Conservation (phyloP, 129 eudicot genomes). For the Apium graveolens region DNA sequence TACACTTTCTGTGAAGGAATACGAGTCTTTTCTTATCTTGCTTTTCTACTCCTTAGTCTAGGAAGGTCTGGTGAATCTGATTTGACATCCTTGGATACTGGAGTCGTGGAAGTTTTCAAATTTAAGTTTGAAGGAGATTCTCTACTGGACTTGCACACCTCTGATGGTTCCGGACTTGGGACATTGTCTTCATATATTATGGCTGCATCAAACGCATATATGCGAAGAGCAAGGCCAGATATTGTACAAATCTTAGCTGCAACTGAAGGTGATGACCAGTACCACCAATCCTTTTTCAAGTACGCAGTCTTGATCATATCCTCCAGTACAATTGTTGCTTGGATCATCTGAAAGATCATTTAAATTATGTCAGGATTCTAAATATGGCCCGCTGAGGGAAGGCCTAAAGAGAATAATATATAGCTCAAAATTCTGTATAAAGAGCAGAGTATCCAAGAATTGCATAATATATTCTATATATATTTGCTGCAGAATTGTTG, state of each 20-base stretch:
- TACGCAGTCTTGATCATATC: constrained; percentile 68
- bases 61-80: not conserved
- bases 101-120: not conserved
- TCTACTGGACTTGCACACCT: not conserved
- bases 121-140: not conserved
- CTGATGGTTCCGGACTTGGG: not conserved
- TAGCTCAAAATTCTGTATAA: not conserved
- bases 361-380: not conserved
- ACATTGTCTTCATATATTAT: not conserved
- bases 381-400: not conserved
- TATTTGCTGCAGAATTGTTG: not conserved
- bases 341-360: constrained; percentile 54
- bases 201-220: constrained; percentile 2
- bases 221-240: constrained; percentile 7
- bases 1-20: not conserved
- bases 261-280: constrained; percentile 30
- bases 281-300: constrained; percentile 83
- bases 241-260: constrained; percentile 1
- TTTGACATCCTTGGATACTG: not conserved
- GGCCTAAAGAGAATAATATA: no score
- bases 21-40: constrained; percentile 34
- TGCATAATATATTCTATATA: not conserved
- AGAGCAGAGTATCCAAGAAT: not conserved
- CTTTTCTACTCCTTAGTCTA: constrained; percentile 5
- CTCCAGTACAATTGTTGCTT: constrained; percentile 63